Percentiles rank a stretch among this genome's conserved stretches.
phyloP scores from a whole-genome alignment of 2,329 filamentous ascomycete genomes.

The Sordariomycetes sp. region DNA sequence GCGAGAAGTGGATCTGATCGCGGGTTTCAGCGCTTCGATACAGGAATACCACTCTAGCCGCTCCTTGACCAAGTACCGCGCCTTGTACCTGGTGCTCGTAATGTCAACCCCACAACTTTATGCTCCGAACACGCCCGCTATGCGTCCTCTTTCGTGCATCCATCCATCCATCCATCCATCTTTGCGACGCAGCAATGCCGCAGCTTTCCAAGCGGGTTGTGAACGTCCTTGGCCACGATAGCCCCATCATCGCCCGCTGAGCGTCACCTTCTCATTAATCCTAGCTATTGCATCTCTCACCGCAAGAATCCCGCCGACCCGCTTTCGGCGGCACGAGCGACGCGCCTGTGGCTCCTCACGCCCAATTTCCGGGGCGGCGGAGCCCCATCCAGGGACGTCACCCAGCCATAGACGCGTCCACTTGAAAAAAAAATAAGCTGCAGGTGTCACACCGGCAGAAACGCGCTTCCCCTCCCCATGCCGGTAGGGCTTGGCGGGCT shows the following conservation, averaged over 20 bases:
- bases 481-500: too few species aligned
- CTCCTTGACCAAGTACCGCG: background rate
- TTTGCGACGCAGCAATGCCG: background rate
- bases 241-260: background rate
- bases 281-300: background rate
- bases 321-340: background rate
- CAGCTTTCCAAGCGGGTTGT: background rate
- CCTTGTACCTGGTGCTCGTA: background rate
- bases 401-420: background rate
- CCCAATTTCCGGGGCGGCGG: background rate
- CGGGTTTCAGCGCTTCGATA: background rate
- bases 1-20: background rate
- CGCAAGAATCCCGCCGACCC: background rate
- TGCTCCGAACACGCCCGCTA: background rate
- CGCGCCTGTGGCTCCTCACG: background rate
- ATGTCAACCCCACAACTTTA: background rate
- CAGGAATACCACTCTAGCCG: background rate
- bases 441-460: too few species aligned
- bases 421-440: too few species aligned
- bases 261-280: background rate
- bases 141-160: background rate
- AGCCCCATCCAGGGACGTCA: background rate
- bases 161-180: background rate
- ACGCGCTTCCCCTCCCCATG: too few species aligned
- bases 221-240: background rate